Evolutionary conservation across 768 basidiomycete species (phyloP).

Genomic region (Leucocoprinus birnbaumii): DNA sequence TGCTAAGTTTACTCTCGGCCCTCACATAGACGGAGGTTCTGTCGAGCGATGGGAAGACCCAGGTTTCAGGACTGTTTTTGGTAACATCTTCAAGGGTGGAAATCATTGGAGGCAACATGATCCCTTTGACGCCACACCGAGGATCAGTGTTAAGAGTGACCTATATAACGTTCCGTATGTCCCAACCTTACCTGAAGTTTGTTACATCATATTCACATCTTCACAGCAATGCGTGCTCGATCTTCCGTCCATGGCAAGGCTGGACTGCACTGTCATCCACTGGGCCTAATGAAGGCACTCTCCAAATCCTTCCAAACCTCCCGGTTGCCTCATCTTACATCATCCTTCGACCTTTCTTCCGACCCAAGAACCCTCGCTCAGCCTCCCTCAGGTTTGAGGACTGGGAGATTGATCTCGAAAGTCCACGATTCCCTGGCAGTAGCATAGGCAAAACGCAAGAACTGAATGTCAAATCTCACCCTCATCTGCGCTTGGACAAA

Average conservation of each 20-base stretch:
- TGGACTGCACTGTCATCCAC: slow-evolving; percentile 54
- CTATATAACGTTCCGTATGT: slow-evolving; percentile 59
- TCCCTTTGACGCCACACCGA: slow-evolving; percentile 44
- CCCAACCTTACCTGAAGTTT: background rate
- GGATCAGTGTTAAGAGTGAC: slow-evolving; percentile 53
- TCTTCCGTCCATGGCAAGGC: slow-evolving; percentile 57
- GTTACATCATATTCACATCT: slow-evolving; percentile 13
- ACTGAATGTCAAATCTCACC: slow-evolving; percentile 52
- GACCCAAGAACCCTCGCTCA: slow-evolving; percentile 23
- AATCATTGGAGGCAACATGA: slow-evolving; percentile 45
- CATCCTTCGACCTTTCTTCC: slow-evolving; percentile 68
- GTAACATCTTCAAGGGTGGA: slow-evolving; percentile 42
- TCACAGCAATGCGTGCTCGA: slow-evolving; percentile 57
- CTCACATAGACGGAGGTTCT: slow-evolving; percentile 53
- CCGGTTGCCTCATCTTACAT: slow-evolving; percentile 55
- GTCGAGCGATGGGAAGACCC: slow-evolving; percentile 58
- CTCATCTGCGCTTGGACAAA: slow-evolving; percentile 52
- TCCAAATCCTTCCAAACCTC: slow-evolving; percentile 59
- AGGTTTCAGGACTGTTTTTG: slow-evolving; percentile 35
- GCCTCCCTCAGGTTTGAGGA: slow-evolving; percentile 38
- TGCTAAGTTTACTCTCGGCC: slow-evolving; percentile 60
- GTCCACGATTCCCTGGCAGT: slow-evolving; percentile 51
- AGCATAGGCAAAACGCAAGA: slow-evolving; percentile 54
- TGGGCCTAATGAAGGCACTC: slow-evolving; percentile 58
- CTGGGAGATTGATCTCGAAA: slow-evolving; percentile 54